A percentile compares a stretch with the other conserved stretches of the same genome.
phyloP scores from a whole-genome alignment of 371 early-diverging fungal species.

The Paramicrosporidium saccamoebae region DNA sequence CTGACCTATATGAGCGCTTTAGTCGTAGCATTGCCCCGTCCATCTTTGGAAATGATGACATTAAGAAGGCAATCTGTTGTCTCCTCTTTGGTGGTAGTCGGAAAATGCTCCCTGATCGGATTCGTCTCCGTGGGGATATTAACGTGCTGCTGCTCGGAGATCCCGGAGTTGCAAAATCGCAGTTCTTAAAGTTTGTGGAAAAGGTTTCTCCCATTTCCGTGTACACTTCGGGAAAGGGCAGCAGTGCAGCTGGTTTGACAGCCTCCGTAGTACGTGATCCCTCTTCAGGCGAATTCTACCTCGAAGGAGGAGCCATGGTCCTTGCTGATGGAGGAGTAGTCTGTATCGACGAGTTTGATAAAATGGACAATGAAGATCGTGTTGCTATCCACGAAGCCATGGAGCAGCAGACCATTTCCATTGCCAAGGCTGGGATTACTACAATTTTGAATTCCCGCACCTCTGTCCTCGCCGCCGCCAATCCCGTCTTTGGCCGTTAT shows the following conservation, averaged over 20 bases:
- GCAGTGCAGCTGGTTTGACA: slow-evolving; percentile 58
- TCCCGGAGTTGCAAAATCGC: slow-evolving; percentile 97
- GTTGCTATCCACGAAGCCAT: slow-evolving; percentile 99
- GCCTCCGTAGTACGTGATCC: slow-evolving; percentile 38
- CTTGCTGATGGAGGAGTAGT: slow-evolving; percentile 97
- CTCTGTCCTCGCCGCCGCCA: slow-evolving; percentile 98
- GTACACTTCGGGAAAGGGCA: slow-evolving; percentile 64
- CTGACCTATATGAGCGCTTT: slow-evolving; percentile 59
- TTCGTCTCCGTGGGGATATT: slow-evolving; percentile 91
- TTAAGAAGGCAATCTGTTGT: slow-evolving; percentile 91
- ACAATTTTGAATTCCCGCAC: slow-evolving; percentile 94
- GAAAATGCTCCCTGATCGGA: slow-evolving; percentile 76
- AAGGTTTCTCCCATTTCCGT: slow-evolving; percentile 80
- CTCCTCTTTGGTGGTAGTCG: slow-evolving; percentile 92
- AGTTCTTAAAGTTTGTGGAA: slow-evolving; percentile 94
- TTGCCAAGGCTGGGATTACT: slow-evolving; percentile 99
- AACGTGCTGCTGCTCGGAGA: slow-evolving; percentile 97
- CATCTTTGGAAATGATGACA: slow-evolving; percentile 78
- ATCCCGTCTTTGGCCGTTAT: slow-evolving; percentile 98
- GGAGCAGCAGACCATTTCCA: slow-evolving; percentile 99
- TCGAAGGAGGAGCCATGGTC: slow-evolving; percentile 99
- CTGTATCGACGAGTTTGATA: slow-evolving; percentile 99
- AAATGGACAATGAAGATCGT: slow-evolving; percentile 97
- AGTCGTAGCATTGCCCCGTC: slow-evolving; percentile 76
- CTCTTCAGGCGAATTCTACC: slow-evolving; percentile 57